These are phyloP conservation scores for Stachybotrys echinatus DNA, from an alignment of 2,329 filamentous ascomycete genomes.

Conservation along the genomic window DNA sequence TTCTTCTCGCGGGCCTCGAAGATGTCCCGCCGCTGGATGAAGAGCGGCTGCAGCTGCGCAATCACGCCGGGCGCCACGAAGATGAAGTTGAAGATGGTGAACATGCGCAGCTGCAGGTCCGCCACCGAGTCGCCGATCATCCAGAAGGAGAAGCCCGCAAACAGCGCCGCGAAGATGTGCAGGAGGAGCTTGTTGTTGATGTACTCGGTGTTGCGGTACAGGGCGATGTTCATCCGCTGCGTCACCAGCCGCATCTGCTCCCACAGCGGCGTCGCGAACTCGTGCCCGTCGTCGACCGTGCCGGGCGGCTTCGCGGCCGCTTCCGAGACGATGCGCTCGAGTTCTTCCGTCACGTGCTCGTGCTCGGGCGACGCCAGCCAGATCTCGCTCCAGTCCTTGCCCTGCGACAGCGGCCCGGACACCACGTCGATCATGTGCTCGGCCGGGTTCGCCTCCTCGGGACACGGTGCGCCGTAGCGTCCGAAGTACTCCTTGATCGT, in stretches of 20 bases:
- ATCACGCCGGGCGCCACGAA: slow-evolving; percentile 56
- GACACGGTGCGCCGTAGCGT: slow-evolving; percentile 58
- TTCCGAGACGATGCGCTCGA: slow-evolving; percentile 55
- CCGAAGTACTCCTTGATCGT: slow-evolving; percentile 61
- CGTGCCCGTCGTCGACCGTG: slow-evolving; percentile 47
- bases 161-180: slow-evolving; percentile 48
- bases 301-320: slow-evolving; percentile 40
- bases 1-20: slow-evolving; percentile 56
- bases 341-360: slow-evolving; percentile 50
- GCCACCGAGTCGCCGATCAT: slow-evolving; percentile 45
- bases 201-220: slow-evolving; percentile 65
- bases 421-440: slow-evolving; percentile 68
- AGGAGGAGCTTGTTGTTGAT: slow-evolving; percentile 57
- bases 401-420: slow-evolving; percentile 41
- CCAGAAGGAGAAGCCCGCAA: slow-evolving; percentile 60
- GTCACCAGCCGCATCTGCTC: slow-evolving; percentile 61
- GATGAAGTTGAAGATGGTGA: slow-evolving; percentile 59
- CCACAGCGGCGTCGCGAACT: slow-evolving; percentile 66
- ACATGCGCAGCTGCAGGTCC: slow-evolving; percentile 50
- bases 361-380: slow-evolving; percentile 63
- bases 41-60: slow-evolving; percentile 54
- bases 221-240: slow-evolving; percentile 53
- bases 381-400: slow-evolving; percentile 61
- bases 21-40: slow-evolving; percentile 50
- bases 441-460: slow-evolving; percentile 60